Evolutionary conservation across 2,329 filamentous ascomycete species (phyloP).

Genomic region (Beauveria pseudobassiana): DNA sequence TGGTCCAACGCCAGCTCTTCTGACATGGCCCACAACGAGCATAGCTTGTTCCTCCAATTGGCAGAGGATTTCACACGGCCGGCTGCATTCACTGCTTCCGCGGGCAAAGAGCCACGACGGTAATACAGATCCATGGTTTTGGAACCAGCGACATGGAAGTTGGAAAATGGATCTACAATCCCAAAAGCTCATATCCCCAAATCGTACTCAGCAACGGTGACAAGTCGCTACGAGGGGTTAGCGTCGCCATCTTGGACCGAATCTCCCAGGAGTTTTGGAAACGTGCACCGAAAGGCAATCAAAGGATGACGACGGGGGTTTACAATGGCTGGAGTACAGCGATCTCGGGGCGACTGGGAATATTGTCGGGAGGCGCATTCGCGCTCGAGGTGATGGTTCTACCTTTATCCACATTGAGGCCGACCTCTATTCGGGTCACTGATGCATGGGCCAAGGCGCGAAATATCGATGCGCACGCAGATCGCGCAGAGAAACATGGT

Average conservation of each 20-base stretch:
- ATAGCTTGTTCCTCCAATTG: slow-evolving; percentile 6
- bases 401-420: slow-evolving; percentile 5
- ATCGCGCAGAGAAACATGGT: background rate
- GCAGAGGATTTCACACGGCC: slow-evolving; percentile 3
- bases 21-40: slow-evolving; percentile 6
- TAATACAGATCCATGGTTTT: slow-evolving; percentile 3
- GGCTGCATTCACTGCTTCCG: background rate
- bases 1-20: slow-evolving; percentile 1
- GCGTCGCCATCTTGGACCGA: background rate
- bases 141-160: slow-evolving; percentile 4
- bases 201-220: slow-evolving; percentile 7
- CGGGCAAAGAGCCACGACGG: background rate
- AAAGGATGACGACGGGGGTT: slow-evolving; percentile 6
- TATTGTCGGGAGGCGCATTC: background rate
- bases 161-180: slow-evolving; percentile 1
- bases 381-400: background rate
- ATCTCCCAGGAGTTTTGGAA: slow-evolving; percentile 6
- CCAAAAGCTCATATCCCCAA: slow-evolving; percentile 4
- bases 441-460: background rate
- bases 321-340: slow-evolving; percentile 5
- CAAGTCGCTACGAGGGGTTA: background rate
- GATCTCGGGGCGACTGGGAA: slow-evolving; percentile 4
- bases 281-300: background rate
- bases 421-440: slow-evolving; percentile 1
- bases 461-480: background rate